These are phyloP conservation scores for Effrenium voratum DNA, from an alignment of 73 alveolate species.

Conservation along the genomic window DNA sequence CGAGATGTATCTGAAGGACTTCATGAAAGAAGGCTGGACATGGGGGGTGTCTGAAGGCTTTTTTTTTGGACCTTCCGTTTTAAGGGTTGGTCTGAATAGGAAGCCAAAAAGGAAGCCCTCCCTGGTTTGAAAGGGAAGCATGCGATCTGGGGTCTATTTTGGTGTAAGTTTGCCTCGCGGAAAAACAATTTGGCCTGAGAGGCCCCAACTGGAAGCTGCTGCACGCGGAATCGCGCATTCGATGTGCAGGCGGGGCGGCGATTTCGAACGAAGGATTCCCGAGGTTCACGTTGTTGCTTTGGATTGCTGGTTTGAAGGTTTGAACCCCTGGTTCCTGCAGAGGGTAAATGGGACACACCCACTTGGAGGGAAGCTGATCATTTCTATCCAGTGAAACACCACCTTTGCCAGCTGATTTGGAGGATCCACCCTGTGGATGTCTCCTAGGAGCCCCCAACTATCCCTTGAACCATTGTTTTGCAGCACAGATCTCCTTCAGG, in stretches of 20 bases:
- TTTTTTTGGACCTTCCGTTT: not conserved
- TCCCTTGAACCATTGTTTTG: too few species aligned
- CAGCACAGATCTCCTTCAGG: too few species aligned
- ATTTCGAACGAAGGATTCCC: not conserved
- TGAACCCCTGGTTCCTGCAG: not conserved
- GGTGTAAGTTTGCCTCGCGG: too few species aligned
- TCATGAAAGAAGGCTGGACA: conserved; percentile 1
- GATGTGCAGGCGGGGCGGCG: conserved; percentile 41
- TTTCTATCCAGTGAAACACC: not conserved
- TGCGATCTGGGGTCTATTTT: too few species aligned
- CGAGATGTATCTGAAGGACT: conserved; percentile 30
- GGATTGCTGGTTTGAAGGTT: too few species aligned
- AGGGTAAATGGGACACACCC: too few species aligned
- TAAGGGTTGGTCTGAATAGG: too few species aligned
- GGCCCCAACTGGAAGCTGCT: conserved; percentile 91
- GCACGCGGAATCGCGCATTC: conserved; percentile 11
- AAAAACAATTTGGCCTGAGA: not conserved
- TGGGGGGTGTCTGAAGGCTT: not conserved
- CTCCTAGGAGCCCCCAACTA: too few species aligned
- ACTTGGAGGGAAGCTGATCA: not conserved
- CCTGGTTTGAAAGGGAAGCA: not conserved
- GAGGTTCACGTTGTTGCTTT: not conserved
- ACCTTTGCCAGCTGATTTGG: not conserved
- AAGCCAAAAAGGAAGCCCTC: not conserved
- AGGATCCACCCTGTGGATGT: not conserved